phyloP scores from a whole-genome alignment of 139 green algal genomes.

The Tetradesmus obliquus region DNA sequence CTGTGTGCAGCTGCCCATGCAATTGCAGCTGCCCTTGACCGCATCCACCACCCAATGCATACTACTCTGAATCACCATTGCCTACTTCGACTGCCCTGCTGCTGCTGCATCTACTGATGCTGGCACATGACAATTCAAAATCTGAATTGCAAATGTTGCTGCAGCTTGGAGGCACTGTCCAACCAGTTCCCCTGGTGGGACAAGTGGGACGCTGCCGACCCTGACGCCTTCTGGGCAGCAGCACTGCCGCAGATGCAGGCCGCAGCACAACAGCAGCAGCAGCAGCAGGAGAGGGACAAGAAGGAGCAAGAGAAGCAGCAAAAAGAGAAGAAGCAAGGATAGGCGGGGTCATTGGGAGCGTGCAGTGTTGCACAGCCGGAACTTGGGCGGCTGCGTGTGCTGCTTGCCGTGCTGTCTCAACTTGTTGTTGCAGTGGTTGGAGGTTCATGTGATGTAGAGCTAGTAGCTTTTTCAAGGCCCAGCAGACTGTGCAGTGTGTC shows the following conservation, averaged over 20 bases:
- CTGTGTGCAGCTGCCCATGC: not conserved
- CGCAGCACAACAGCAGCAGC: not conserved
- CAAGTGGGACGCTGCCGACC: not conserved
- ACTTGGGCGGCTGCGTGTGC: no score
- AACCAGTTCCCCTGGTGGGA: constrained; percentile 45
- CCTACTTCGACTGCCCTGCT: not conserved
- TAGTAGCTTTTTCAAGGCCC: no score
- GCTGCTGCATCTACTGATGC: not conserved
- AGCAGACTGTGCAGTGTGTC: no score
- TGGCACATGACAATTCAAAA: not conserved
- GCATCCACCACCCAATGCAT: no score
- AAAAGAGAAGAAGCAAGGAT: not conserved
- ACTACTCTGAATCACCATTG: no score
- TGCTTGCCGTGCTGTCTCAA: no score
- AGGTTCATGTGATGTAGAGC: no score
- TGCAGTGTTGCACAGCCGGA: no score
- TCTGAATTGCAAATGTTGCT: not conserved
- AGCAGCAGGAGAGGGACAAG: not conserved
- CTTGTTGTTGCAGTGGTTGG: no score
- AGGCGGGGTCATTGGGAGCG: not conserved
- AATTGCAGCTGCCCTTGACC: no score
- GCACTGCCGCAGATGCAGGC: constrained; percentile 23
- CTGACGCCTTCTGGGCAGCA: constrained; percentile 10
- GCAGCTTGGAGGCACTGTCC: constrained; percentile 29
- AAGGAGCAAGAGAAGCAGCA: not conserved